Evolutionary conservation across 495 filamentous ascomycete genomes (phyloP).

Genomic region (Penicillium coprophilum): DNA sequence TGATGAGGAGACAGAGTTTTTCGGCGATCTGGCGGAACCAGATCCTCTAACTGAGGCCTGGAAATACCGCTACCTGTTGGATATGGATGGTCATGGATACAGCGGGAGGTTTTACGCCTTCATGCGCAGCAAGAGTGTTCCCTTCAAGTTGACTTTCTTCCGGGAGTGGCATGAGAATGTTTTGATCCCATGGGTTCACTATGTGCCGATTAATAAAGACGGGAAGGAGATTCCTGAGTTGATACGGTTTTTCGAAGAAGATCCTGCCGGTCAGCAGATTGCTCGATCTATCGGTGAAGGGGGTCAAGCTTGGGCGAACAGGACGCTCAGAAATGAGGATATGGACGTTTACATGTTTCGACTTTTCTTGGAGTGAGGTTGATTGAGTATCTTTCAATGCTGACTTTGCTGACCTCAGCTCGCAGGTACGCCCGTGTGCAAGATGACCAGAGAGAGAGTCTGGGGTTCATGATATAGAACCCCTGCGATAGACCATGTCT

Average conservation of each 20-base stretch:
- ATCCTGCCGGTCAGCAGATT: constrained; percentile 27
- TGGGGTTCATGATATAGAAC: background rate
- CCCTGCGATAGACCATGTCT: background rate
- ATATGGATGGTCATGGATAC: constrained; percentile 57
- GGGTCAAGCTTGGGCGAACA: constrained; percentile 41
- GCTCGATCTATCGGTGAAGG: constrained; percentile 41
- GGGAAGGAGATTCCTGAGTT: constrained; percentile 48
- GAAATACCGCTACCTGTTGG: constrained; percentile 36
- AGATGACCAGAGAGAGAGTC: constrained; percentile 15
- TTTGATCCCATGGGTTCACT: constrained; percentile 58
- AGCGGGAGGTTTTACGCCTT: constrained; percentile 53
- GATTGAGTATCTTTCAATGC: background rate
- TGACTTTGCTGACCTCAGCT: background rate
- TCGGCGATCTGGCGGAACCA: constrained; percentile 1
- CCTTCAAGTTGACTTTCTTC: constrained; percentile 50
- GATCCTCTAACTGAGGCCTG: constrained; percentile 14
- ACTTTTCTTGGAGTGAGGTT: constrained; percentile 40
- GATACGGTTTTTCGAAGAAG: constrained; percentile 40
- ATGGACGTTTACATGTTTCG: constrained; percentile 42
- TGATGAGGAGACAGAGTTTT: constrained; percentile 8
- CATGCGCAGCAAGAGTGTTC: constrained; percentile 38
- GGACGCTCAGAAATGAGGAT: constrained; percentile 39
- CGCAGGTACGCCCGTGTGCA: constrained; percentile 16
- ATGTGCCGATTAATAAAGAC: constrained; percentile 47
- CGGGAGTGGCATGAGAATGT: constrained; percentile 58